Percentiles rank a stretch among this genome's conserved stretches.
phyloP scores from a whole-genome alignment of 148 eudicot species.

The Agrostemma githago region DNA sequence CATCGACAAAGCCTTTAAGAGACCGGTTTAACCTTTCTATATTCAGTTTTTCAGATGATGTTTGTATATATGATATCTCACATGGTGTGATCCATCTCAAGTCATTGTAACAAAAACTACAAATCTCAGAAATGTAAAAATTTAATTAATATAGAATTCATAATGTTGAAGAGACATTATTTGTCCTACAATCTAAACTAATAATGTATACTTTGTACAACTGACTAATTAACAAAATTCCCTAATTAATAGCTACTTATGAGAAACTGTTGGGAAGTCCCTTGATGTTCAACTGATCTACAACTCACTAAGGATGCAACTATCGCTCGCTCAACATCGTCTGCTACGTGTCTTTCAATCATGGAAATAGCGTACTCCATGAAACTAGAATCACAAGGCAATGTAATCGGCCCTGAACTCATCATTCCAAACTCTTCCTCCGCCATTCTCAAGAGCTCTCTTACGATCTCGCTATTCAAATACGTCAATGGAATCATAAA shows the following conservation, averaged over 20 bases:
- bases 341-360: not conserved
- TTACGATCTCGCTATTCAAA: not conserved
- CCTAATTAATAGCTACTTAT: not conserved
- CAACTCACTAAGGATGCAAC: constrained; percentile 5
- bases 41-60: too few species aligned
- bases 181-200: not conserved
- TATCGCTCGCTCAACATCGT: constrained; percentile 5
- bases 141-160: not conserved
- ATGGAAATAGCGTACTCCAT: constrained; percentile 14
- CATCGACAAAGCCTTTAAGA: too few species aligned
- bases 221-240: not conserved
- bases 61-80: too few species aligned
- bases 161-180: not conserved
- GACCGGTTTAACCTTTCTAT: too few species aligned
- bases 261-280: not conserved
- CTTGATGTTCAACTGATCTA: constrained; percentile 14
- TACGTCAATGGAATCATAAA: constrained; percentile 15
- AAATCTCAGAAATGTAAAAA: too few species aligned
- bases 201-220: too few species aligned
- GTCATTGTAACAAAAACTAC: too few species aligned
- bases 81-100: too few species aligned
- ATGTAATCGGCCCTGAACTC: constrained; percentile 2
- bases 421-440: constrained; percentile 6
- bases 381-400: constrained; percentile 11
- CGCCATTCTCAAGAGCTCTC: constrained; percentile 4